These are phyloP conservation scores for Adansonia madagascariensis DNA, from an alignment of 441 rosid genomes.

Conservation along the genomic window DNA sequence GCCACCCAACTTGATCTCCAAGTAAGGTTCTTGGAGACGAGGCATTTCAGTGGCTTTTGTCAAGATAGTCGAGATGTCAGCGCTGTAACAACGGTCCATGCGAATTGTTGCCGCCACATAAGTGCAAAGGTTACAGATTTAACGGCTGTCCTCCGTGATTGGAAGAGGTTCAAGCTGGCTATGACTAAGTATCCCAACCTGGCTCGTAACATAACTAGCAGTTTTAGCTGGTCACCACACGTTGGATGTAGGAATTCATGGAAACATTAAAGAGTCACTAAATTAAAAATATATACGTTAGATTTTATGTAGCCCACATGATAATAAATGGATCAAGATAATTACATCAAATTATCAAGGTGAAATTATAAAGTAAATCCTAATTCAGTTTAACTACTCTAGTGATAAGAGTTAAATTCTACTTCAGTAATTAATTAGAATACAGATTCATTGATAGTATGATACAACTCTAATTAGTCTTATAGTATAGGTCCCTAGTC, in stretches of 20 bases:
- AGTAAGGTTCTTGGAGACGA: constrained; percentile 53
- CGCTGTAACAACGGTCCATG: constrained; percentile 65
- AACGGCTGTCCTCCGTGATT: constrained; percentile 56
- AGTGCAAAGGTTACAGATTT: constrained; percentile 65
- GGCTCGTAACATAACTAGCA: background rate
- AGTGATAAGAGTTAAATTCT: too few relatives aligned
- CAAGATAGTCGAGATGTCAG: constrained; percentile 52
- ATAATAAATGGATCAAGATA: too few relatives aligned
- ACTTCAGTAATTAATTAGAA: too few relatives aligned
- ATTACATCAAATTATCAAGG: too few relatives aligned
- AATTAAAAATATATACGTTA: too few relatives aligned
- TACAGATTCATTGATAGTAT: too few relatives aligned
- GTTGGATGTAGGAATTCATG: constrained; percentile 49
- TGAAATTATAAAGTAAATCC: too few relatives aligned
- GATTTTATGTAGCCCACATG: too few relatives aligned
- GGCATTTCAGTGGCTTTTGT: constrained; percentile 75
- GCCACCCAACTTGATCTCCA: constrained; percentile 41
- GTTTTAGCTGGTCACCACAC: constrained; percentile 52
- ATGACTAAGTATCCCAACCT: background rate
- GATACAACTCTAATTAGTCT: too few relatives aligned
- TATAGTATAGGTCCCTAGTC: too few relatives aligned
- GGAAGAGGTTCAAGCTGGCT: constrained; percentile 53
- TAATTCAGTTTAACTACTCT: too few relatives aligned
- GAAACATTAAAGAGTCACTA: constrained; percentile 11
- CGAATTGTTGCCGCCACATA: constrained; percentile 79